phyloP scores from a whole-genome alignment of 768 basidiomycete species.

The Cystofilobasidium ferigula region DNA sequence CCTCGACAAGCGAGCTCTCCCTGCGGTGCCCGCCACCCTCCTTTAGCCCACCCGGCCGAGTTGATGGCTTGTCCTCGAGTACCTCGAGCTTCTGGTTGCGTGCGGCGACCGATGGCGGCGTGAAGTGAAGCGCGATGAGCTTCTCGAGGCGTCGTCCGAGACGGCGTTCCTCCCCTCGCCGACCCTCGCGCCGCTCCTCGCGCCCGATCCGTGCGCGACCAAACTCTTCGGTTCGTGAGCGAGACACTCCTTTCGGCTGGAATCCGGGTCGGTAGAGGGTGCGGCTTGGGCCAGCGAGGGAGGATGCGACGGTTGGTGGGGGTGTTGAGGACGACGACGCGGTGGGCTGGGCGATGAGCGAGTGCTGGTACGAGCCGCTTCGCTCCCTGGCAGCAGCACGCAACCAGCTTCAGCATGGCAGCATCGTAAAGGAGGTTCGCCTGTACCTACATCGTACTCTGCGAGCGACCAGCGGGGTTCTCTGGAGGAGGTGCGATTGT shows the following conservation, averaged over 20 bases:
- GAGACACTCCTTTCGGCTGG: conserved; percentile 76
- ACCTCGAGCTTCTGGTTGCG: conserved; percentile 9
- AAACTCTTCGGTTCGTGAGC: conserved; percentile 74
- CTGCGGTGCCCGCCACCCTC: background rate
- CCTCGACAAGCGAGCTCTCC: background rate
- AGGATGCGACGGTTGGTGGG: no score
- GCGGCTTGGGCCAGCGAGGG: conserved; percentile 26
- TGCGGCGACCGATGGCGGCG: conserved; percentile 30
- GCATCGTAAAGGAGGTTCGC: no score
- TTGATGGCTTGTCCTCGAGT: conserved; percentile 1
- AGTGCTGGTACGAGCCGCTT: background rate
- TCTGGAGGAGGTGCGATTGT: no score
- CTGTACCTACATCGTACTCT: no score
- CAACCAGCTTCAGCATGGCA: no score
- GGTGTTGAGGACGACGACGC: background rate
- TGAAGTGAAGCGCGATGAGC: conserved; percentile 45
- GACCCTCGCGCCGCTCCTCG: conserved; percentile 43
- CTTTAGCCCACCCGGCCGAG: background rate
- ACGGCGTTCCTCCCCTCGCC: conserved; percentile 68
- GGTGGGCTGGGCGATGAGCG: background rate
- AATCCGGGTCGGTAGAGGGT: conserved; percentile 72
- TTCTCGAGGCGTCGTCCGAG: conserved; percentile 80
- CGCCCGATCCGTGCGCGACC: conserved; percentile 39
- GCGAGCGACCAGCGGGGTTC: no score
- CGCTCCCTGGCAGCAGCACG: background rate